phyloP scores from a whole-genome alignment of 2,329 filamentous ascomycete species.

The Claviceps humidiphila region DNA sequence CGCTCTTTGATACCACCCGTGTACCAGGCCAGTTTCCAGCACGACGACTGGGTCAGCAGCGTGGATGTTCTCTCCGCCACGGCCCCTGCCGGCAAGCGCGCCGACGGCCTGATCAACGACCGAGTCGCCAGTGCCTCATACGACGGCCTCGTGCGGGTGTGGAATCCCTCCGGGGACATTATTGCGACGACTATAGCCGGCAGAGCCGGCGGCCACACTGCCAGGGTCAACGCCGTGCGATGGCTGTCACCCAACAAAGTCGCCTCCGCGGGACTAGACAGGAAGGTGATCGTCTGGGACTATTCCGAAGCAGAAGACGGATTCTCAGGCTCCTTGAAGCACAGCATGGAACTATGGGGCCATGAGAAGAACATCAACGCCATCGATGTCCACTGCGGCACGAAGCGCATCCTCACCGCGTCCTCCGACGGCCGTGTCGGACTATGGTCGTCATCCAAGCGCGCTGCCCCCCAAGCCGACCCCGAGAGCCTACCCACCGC shows the following conservation, averaged over 20 bases:
- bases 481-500: conserved; percentile 54
- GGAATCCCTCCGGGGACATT: conserved; percentile 80
- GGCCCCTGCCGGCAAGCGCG: conserved; percentile 42
- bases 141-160: conserved; percentile 77
- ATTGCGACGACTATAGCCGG: conserved; percentile 60
- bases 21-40: conserved; percentile 84
- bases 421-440: conserved; percentile 73
- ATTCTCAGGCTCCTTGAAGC: conserved; percentile 50
- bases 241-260: conserved; percentile 70
- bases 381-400: conserved; percentile 58
- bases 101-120: conserved; percentile 21
- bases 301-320: conserved; percentile 56
- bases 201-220: conserved; percentile 58
- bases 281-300: conserved; percentile 81
- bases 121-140: conserved; percentile 86
- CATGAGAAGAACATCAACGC: conserved; percentile 64
- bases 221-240: conserved; percentile 67
- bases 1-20: conserved; percentile 79
- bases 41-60: conserved; percentile 91
- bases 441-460: conserved; percentile 76
- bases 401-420: conserved; percentile 70
- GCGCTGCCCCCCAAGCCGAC: conserved; percentile 61
- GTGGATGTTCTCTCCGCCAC: conserved; percentile 67
- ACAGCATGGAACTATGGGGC: conserved; percentile 70
- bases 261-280: conserved; percentile 72